Evolutionary conservation across 2,329 filamentous ascomycete species (phyloP), one percentile per base, ranked within the genome.

Genomic region (Epichloe sp.): DNA sequence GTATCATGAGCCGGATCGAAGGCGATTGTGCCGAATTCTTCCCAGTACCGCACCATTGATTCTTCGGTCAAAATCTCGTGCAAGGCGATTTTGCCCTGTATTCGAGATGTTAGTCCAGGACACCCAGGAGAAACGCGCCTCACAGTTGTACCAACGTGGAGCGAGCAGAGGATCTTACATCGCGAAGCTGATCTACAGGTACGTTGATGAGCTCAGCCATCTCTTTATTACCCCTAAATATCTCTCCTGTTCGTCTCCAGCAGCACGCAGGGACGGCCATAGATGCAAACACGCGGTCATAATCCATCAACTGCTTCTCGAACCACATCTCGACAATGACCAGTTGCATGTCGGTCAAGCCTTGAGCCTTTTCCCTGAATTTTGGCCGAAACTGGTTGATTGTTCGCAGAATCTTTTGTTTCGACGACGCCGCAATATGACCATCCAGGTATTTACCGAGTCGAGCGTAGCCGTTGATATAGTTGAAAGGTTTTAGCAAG

Each of bases 291-390:
- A 98, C 90, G 35, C 93, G 88, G 63, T 98, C 93, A 61, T 97
- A 97, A 64, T 97, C 93, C 86, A 97, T 93, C 59, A 98, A 71
- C 56, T 87, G 93, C 61, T 86, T 82, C 68, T 98, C 93, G 63
- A 98, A 97, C 91, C 93, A 97, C 88, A 97, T 96, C 69, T 98
- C 93, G 11, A 97, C 91, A 53, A 90, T 82, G 31, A 97, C 84
- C 26, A 98, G 79, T 67, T 98, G 88, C 65, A 96, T 86, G 67
- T 98, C 93, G 2, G 88, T 96, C 63, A 97, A 73, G 36, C 78
- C 83, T 57, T 97, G 89, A 65, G 95, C 91, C 70, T 94, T 89
- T 68, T 97, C 91, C 55, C 93, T 80, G 63, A 98, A 98, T 63
- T 95, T 95, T 15, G 93, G 93, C 44, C 93, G 78, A 69, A 98